Base-by-base conservation (phyloP, 176 grass and related monocot species). In the Pontederia paniculata region DNA sequence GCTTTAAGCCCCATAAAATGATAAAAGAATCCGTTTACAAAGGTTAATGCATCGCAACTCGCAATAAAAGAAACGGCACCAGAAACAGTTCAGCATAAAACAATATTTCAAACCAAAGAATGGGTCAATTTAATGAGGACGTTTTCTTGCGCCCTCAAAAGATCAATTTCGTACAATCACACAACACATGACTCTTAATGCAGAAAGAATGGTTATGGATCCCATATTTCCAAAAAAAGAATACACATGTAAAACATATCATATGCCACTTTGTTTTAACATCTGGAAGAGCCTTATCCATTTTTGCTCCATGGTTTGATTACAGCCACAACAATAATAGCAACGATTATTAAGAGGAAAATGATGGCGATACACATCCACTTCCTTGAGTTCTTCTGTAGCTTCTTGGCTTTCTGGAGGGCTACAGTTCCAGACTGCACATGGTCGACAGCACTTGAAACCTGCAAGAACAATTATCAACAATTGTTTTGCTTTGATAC, bases 311-410 rank as follows among this genome's bases (percentile, higher is more conserved):
- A 88, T 48, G 80, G 88, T 70, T 81, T 50, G 52, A 78, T 72
- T 17, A 94, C 68, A 0, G 66, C 77, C 2, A 88, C 59, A 1
- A 88, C 74, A 15, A 76, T 73, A 55, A 88, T 52, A 42, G 67
- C 71, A n/a, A 81, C 83, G 70, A 94, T 81, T 25, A 94, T 45
- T 19, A 94, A 80, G 17, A 94, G 80, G 54, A 94, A 45, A 57
- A 94, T 76, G 45, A 94, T 94, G 50, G 88, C 83, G 1, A 84
- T 88, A 77, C 89, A 95, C 89, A 95, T 95, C 89, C 89, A 95
- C 65, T 88, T 95, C 22, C 84, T 76, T 0, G 89, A 82, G 58
- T 81, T 88, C 71, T 52, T 88, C 65, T 94, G 89, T 52, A 94
- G 84, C 52, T 79, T 94, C 76, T 88, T 94, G 0, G 84, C 81